Evolutionary conservation across 805 yeast species (phyloP), one percentile per base, ranked within the genome.

Genomic region (Cyberlindnera saturnus): DNA sequence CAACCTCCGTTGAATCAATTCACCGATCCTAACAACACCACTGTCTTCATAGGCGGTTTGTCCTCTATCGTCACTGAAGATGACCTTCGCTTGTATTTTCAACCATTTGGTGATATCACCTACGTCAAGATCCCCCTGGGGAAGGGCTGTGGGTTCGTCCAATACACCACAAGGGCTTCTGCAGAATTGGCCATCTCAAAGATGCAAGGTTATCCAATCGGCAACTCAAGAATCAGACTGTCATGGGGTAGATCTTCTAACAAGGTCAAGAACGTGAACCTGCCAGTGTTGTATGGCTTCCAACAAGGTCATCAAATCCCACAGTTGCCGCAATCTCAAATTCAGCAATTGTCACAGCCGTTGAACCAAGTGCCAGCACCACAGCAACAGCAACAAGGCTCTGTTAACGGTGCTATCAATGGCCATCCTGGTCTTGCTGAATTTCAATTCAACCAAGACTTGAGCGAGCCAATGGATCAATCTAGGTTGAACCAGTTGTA

Each of bases 171-270:
- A 41, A 71, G 96, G 44, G 78, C 79, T 36, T 80, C 86, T 52
- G 96, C 96, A 2, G 96, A 90, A 63, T 73, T 73, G 42, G 95
- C 96, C 10, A 85, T 89, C 48, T 71, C 77, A 31, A 84, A 82
- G 49, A 84, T 89, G 95, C 96, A 89, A 64, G 96, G 96, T 9
- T 86, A 80, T 59, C 87, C 88, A 32, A 82, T 89, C 53, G 91
- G 90, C 40, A 89, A 86, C 45, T 82, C 86, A 44, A 74, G 91
- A 48, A 81, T 89, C 39, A 72, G 96, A 53, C 73, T 89, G 45
- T 82, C 91, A 41, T 89, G 96, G 96, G 96, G 96, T 28, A 74
- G 88, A 52, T 77, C 85, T 4, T 55, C 51, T 32, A 45, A 55
- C 11, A 48, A 50, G 30, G 55, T 53, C 15, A 47, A 49, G 26